Evolutionary conservation across 2,329 filamentous ascomycete species (phyloP), one percentile per base, ranked within the genome.

Genomic region (Colletotrichum destructivum): DNA sequence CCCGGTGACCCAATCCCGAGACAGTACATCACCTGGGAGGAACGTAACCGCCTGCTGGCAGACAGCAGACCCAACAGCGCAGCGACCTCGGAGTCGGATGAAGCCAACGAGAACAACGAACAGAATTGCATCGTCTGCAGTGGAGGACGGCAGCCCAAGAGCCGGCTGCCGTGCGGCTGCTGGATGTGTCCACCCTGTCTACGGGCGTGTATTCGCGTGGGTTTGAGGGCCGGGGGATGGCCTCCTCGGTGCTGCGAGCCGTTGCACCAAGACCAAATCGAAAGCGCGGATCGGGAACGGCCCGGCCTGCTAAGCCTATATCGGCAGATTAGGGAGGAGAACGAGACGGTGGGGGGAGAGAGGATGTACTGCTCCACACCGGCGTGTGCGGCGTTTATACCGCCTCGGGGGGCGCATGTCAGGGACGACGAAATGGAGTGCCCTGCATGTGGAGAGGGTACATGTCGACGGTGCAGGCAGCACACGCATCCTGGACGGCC

Each of bases 191-290:
- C 59, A 23, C 51, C 13, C 4, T 75, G 74, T 26, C 64, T 75
- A 26, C 62, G 74, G 42, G 26, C 47, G 2, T 74, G 72, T 44
- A 52, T 75, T 21, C 71, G 68, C 18, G 51, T 57, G 0, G 74
- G 74, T 11, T 26, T 75, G 23, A 49, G 66, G 7, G 54, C 56
- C 11, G 66, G 69, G 8, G 69, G 52, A 12, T 75, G 71, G 71
- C 74, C 74, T 4, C 74, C 73, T 3, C 59, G 56, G 7, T 75
- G 74, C 62, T 73, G 72, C 61, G 47, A 61, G 38, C 74, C 73
- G 13, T 54, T 75, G 16, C 35, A 47, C 7, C 60, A 69, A 15
- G 40, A 66, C 21, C 56, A 59, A n/a, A 54, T 75, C 49, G 55
- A 56, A 16, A 66, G 61, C 57, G 62, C 54, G 11, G 47, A 47